Evolutionary conservation across 1,139 yeast genomes (phyloP), one percentile per base, ranked within the genome.

Genomic region (Meyerozyma guilliermondii): DNA sequence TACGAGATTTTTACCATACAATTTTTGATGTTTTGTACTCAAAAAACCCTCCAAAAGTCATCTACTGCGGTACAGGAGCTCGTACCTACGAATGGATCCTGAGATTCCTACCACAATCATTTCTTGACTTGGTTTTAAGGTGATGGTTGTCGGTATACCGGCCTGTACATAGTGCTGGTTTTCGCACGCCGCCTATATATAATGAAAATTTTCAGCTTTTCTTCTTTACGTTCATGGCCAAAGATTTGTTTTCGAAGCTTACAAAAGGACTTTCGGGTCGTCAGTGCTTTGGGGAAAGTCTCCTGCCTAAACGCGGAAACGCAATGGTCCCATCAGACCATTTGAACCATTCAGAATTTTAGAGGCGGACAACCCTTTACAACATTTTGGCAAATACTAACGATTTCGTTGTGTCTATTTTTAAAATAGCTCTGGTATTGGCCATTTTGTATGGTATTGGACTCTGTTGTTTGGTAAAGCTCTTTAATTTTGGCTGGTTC

Each of bases 261-360:
- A 68, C 91, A 73, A 53, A 80, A 74, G 73, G 80, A 66, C 48
- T 45, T 44, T 38, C 37, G 23, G 47, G 44, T 43, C 61, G 52
- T 35, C 45, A 44, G 62, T 62, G 88, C 89, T 83, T 84, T 79
- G 92, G 94, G 94, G 92, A 85, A 85, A 85, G 94, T 85, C 94
- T 84, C 92, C 94, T 83, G 89, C 87, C 89, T 64, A 60, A 55
- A 70, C 63, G 81, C 80, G 83, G 83, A 76, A 78, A 78, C 83
- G 81, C 65, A 64, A 61, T 69, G 74, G 61, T 45, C 58, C 63
- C 62, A 59, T 59, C 58, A 51, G 56, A 58, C 57, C 68, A 63
- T 59, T 68, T 58, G 55, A 50, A 41, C 40, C 29, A 41, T 40
- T 17, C 11, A 17, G 8, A 16, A 18, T 20, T 8, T 49, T 46